Percentiles rank a stretch among this genome's conserved stretches.
These are phyloP conservation scores for Cercospora sesami DNA, from an alignment of 2,329 filamentous ascomycete genomes.

Conservation along the genomic window DNA sequence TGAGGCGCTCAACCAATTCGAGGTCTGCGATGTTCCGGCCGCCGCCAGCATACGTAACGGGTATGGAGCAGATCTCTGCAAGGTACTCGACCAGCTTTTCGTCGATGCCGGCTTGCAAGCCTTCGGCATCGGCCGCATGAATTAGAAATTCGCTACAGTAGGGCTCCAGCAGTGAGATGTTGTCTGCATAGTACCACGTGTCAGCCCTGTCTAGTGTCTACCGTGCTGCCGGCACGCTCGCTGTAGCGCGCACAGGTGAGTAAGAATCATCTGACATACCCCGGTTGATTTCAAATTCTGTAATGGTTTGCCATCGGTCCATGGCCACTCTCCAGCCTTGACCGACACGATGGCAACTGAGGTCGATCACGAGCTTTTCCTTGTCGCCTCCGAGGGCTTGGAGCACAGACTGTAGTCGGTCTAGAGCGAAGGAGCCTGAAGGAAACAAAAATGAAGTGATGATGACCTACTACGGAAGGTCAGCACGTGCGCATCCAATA, in stretches of 20 bases:
- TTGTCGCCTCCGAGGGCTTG: constrained; percentile 70
- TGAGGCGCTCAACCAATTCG: constrained; percentile 75
- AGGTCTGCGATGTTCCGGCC: constrained; percentile 79
- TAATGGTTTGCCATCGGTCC: constrained; percentile 98
- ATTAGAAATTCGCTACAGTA: constrained; percentile 97
- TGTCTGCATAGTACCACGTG: constrained; percentile 56
- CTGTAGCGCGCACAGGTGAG: constrained; percentile 4
- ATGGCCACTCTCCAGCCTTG: constrained; percentile 94
- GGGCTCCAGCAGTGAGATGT: constrained; percentile 76
- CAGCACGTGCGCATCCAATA: constrained; percentile 12
- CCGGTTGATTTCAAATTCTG: constrained; percentile 89
- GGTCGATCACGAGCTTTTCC: constrained; percentile 84
- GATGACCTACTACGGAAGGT: constrained; percentile 69
- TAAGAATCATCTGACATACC: constrained; percentile 53
- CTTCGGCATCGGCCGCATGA: constrained; percentile 95
- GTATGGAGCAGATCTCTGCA: constrained; percentile 83
- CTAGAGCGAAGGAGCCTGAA: constrained; percentile 74
- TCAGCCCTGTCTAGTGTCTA: constrained; percentile 20
- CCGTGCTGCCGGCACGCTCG: constrained; percentile 5
- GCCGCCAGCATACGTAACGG: constrained; percentile 96
- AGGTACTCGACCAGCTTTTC: constrained; percentile 75
- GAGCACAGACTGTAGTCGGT: constrained; percentile 72
- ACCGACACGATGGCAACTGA: constrained; percentile 79
- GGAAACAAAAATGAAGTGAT: constrained; percentile 96
- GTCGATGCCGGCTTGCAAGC: constrained; percentile 87